A percentile compares a stretch with the other conserved stretches of the same genome.
phyloP scores from a whole-genome alignment of 2,329 filamentous ascomycete genomes.

The Podosphaera xanthii region DNA sequence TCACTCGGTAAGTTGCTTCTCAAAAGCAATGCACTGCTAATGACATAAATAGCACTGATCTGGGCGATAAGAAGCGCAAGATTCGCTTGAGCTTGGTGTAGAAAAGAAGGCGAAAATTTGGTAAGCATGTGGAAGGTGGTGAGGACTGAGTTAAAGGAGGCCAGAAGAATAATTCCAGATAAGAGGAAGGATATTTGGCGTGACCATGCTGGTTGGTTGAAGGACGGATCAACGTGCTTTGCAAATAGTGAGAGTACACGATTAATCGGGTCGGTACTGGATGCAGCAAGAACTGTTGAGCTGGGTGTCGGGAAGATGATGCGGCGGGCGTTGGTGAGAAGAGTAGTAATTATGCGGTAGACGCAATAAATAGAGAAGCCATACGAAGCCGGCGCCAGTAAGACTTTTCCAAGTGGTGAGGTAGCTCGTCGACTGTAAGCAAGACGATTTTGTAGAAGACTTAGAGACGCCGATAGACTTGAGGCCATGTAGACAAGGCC shows the following conservation, averaged over 20 bases:
- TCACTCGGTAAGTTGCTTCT: conserved; percentile 57
- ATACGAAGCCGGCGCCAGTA: conserved; percentile 38
- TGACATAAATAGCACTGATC: conserved; percentile 66
- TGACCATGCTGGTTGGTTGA: conserved; percentile 66
- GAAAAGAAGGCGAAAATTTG: conserved; percentile 48
- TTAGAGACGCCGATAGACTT: conserved; percentile 41
- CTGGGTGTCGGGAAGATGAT: conserved; percentile 16
- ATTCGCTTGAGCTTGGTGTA: conserved; percentile 49
- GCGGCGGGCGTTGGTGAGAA: conserved; percentile 42
- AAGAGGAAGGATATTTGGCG: conserved; percentile 68
- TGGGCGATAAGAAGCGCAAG: conserved; percentile 61
- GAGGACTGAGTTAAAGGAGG: conserved; percentile 61
- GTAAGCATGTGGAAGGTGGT: conserved; percentile 69
- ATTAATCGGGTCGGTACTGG: conserved; percentile 60
- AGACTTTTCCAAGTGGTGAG: conserved; percentile 40
- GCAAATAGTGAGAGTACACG: conserved; percentile 59
- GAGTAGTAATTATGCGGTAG: conserved; percentile 57
- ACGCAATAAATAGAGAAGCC: conserved; percentile 63
- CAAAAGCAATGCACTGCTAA: conserved; percentile 54
- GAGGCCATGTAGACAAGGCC: conserved; percentile 63
- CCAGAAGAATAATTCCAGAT: conserved; percentile 60
- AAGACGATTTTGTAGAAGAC: conserved; percentile 37
- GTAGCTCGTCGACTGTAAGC: conserved; percentile 42
- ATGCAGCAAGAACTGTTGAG: conserved; percentile 25
- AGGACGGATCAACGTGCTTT: conserved; percentile 60